A percentile compares a stretch with the other conserved stretches of the same genome.
phyloP scores from a whole-genome alignment of 139 green algal genomes.

The Chlorella sp. region DNA sequence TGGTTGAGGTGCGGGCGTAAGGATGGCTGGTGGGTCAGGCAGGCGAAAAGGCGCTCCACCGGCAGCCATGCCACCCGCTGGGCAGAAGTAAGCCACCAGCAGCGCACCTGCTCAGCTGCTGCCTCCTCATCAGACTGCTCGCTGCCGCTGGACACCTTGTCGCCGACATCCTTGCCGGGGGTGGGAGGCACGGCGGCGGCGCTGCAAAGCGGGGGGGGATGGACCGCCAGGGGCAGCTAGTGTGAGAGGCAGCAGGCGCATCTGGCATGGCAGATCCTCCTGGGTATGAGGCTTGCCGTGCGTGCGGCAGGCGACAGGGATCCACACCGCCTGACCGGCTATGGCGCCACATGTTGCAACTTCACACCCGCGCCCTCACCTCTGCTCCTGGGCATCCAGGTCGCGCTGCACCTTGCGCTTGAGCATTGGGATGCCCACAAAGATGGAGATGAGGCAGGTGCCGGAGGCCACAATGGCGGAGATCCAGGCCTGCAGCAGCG shows the following conservation, averaged over 20 bases:
- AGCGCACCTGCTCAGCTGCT: too few relatives aligned
- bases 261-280: too few relatives aligned
- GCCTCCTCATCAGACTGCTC: not conserved
- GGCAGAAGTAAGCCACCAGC: too few relatives aligned
- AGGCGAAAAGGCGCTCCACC: too few relatives aligned
- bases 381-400: constrained; percentile 6
- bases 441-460: constrained; percentile 14
- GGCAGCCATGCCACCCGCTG: too few relatives aligned
- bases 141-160: not conserved
- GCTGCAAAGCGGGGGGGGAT: not conserved
- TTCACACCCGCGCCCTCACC: not conserved
- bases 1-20: too few relatives aligned
- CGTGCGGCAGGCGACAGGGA: not conserved
- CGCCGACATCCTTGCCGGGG: not conserved
- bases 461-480: constrained; percentile 18
- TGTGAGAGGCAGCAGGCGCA: too few relatives aligned
- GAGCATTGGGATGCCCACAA: constrained; percentile 23
- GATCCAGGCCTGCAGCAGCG: constrained; percentile 30
- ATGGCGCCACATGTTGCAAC: not conserved
- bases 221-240: too few relatives aligned
- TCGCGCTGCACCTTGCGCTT: constrained; percentile 21
- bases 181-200: too few relatives aligned
- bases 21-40: too few relatives aligned
- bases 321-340: not conserved
- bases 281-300: too few relatives aligned